Conservation (phyloP, 768 basidiomycete genomes). For the Hebeloma cylindrosporum region DNA sequence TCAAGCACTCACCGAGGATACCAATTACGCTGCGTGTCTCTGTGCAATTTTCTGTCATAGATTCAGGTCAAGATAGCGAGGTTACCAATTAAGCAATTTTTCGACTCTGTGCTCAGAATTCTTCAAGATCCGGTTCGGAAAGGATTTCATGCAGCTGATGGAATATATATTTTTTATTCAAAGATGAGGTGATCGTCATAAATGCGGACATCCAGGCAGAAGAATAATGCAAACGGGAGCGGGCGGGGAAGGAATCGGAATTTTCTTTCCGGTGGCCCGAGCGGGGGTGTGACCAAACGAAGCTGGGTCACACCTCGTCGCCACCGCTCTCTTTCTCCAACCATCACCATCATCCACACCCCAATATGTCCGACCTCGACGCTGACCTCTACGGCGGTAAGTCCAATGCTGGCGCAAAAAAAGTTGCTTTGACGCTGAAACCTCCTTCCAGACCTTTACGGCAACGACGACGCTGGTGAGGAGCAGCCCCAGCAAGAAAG, state of each 20-base stretch:
- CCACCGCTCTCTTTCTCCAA: conserved; percentile 25
- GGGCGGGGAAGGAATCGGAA: too few species aligned
- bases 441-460: conserved; percentile 61
- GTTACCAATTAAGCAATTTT: too few species aligned
- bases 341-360: conserved; percentile 36
- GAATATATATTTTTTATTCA: too few species aligned
- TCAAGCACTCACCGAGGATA: conserved; percentile 46
- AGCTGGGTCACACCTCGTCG: conserved; percentile 18
- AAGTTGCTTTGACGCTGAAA: conserved; percentile 1
- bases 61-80: conserved; percentile 3
- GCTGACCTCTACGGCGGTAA: conserved; percentile 88
- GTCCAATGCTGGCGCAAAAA: conserved; percentile 23
- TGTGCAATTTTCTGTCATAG: conserved; percentile 4
- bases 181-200: too few species aligned
- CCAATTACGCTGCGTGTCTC: conserved; percentile 35
- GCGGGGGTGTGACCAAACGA: conserved; percentile 14
- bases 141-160: too few species aligned
- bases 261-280: too few species aligned
- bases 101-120: too few species aligned
- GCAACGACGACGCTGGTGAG: conserved; percentile 64
- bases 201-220: too few species aligned
- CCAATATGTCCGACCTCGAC: conserved; percentile 77
- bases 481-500: conserved; percentile 37
- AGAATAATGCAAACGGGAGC: too few species aligned
- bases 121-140: too few species aligned